Base-by-base conservation (phyloP, 1,139 yeast species). In the Saccharomycopsis hybrid region DNA sequence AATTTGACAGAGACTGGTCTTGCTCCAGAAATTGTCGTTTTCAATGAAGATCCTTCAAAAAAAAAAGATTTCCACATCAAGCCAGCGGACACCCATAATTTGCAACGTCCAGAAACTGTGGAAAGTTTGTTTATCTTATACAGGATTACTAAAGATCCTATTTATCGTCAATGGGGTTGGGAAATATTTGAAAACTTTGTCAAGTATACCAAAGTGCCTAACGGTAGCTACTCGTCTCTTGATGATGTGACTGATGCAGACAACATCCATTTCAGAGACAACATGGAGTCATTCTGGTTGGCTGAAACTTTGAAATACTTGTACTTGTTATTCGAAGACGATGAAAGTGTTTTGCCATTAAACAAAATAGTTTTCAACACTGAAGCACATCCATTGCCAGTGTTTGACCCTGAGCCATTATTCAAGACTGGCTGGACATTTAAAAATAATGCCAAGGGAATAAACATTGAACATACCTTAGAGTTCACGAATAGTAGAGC, bases 41-140 rank as follows among this genome's bases (percentile, higher is more conserved):
- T 90, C 71, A 84, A 84, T 65, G 70, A 67, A 2, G 65, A 66
- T 59, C 52, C 31, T 31, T 18, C 31, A 9, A 8, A 43, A 2
- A 59, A 63, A 4, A 67, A 65, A 3, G 95, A 86, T 62, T 86
- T 88, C 64, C 64, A 59, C 56, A 82, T 88, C 59, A 85, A 86
- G 62, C 80, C 80, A 4, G 65, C 69, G 30, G 97, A 90, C 62
- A 77, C 74, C 51, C 96, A 89, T 64, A 88, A 88, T 64, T 69
- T 89, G 56, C 97, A 89, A 68, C 77, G 97, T 58, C 97, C 97
- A 1, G 97, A 90, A 64, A 87, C 97, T 0, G 95, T 89, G 2
- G 97, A 90, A 66, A 84, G 95, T 1, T 72, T 90, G 46, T 89
- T 85, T 71, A 75, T 85, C 58, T 68, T 90, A 57, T 90, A 83